phyloP scores from a whole-genome alignment of 2,329 filamentous ascomycete genomes.

The Trichoderma citrinoviride region DNA sequence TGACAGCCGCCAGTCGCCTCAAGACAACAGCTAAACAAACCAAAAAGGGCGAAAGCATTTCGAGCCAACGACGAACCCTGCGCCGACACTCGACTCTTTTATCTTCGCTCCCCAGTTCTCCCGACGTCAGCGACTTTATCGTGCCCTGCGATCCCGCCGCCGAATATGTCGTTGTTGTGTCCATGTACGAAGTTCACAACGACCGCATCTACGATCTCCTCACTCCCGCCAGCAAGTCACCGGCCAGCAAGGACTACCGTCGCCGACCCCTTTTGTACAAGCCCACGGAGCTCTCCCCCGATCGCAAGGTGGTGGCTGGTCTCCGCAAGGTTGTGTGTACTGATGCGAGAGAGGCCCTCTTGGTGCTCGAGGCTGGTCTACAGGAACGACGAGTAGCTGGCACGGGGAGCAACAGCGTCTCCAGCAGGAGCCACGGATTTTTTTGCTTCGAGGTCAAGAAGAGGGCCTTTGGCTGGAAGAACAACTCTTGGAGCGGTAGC shows the following conservation, averaged over 20 bases:
- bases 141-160: slow-evolving; percentile 59
- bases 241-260: slow-evolving; percentile 64
- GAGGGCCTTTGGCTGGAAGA: slow-evolving; percentile 46
- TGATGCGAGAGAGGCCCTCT: slow-evolving; percentile 76
- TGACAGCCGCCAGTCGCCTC: slow-evolving; percentile 45
- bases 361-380: slow-evolving; percentile 85
- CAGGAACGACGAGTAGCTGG: slow-evolving; percentile 84
- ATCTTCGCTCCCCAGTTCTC: slow-evolving; percentile 68
- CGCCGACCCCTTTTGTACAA: slow-evolving; percentile 90
- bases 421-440: slow-evolving; percentile 91
- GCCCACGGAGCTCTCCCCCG: slow-evolving; percentile 79
- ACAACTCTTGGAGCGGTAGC: slow-evolving; percentile 68
- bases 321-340: slow-evolving; percentile 86
- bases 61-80: slow-evolving; percentile 60
- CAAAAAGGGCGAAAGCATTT: slow-evolving; percentile 52
- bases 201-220: slow-evolving; percentile 95
- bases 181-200: slow-evolving; percentile 99
- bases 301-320: slow-evolving; percentile 92
- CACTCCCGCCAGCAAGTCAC: slow-evolving; percentile 58
- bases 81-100: slow-evolving; percentile 50
- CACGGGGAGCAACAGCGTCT: slow-evolving; percentile 89
- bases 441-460: slow-evolving; percentile 96
- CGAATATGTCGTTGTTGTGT: slow-evolving; percentile 85
- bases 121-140: slow-evolving; percentile 69
- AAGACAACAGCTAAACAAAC: slow-evolving; percentile 49